Base-by-base conservation (phyloP, 208 protist genomes). In the Crithidia expoeki region DNA sequence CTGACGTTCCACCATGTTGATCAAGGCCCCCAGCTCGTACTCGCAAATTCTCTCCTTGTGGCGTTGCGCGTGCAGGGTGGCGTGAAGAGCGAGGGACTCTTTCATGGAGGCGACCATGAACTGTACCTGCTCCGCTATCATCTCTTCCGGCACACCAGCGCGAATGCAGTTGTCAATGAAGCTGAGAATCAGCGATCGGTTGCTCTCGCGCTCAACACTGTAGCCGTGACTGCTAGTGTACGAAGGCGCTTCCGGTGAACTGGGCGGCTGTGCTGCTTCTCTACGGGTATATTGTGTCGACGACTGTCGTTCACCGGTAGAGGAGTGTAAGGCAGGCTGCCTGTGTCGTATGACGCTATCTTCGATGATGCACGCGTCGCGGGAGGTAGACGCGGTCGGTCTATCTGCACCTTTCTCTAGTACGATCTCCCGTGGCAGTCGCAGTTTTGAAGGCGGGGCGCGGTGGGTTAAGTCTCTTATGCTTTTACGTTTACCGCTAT, bases 91-190 rank as follows among this genome's bases (percentile, higher is more conserved):
- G 23, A 93, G 72, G 25, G 82, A 80, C 44, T 92, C 87, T 59
- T 79, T 56, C 86, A 95, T 95, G 19, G 85, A 77, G 50, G 77
- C 56, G n/a, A 88, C 74, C 85, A 96, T 93, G 44, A 92, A 92
- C 28, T 83, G 66, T 19, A 94, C 88, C 56, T 93, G 83, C 40
- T 85, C 75, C 6, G 86, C 86, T 64, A 92, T 96, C 34, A 84
- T 51, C 21, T 78, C 76, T 56, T 93, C 88, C 27, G 88, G 86
- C 17, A 96, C 79, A 32, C 76, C 61, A 32, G 74, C 51, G 23
- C 47, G 47, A 17, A 94, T 61, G 64, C 85, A 90, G 28, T 84
- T 63, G 70, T 96, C 90, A 21, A 96, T 92, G 64, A 93, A 96
- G 50, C 82, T 67, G 4, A 92, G 60, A 28, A 93, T 59, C n/a